Conservation (phyloP, 2,329 filamentous ascomycete genomes). For the Aureobasidium leucospermi region DNA sequence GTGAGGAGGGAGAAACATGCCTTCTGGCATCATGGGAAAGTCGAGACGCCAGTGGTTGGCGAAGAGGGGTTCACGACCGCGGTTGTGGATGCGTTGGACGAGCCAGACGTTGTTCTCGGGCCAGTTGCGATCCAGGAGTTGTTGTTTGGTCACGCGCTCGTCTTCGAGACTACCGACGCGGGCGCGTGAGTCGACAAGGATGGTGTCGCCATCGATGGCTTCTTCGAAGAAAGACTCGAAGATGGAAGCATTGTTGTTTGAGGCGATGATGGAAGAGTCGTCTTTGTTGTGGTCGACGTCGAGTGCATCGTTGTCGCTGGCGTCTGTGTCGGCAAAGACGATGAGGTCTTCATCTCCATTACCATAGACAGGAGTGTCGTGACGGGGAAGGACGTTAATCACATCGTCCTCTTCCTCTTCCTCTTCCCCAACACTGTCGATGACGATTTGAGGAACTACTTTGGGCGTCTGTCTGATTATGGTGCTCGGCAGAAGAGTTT, state of each 20-base stretch:
- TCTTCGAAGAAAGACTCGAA: constrained; percentile 3
- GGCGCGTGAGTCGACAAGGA: not conserved
- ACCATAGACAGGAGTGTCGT: not conserved
- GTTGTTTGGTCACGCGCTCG: not conserved
- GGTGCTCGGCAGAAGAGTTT: not conserved
- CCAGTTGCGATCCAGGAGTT: constrained; percentile 40
- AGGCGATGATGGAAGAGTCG: not conserved
- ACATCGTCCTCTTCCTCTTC: not conserved
- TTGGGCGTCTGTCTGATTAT: not conserved
- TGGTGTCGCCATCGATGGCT: not conserved
- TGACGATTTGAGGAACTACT: not conserved
- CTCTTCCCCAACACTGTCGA: not conserved
- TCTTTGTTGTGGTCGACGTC: not conserved
- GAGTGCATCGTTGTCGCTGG: not conserved
- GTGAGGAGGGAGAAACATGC: constrained; percentile 35
- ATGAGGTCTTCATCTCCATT: not conserved
- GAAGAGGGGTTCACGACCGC: constrained; percentile 50
- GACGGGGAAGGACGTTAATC: not conserved
- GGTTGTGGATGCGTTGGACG: constrained; percentile 46
- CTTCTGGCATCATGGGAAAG: constrained; percentile 46
- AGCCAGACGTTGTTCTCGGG: constrained; percentile 45
- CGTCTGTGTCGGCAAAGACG: not conserved
- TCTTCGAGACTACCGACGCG: constrained; percentile 10
- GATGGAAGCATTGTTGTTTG: not conserved
- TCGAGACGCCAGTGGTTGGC: constrained; percentile 46